These are phyloP conservation scores for Pouteria campechiana DNA, from an alignment of 179 eudicot species.

Conservation along the genomic window DNA sequence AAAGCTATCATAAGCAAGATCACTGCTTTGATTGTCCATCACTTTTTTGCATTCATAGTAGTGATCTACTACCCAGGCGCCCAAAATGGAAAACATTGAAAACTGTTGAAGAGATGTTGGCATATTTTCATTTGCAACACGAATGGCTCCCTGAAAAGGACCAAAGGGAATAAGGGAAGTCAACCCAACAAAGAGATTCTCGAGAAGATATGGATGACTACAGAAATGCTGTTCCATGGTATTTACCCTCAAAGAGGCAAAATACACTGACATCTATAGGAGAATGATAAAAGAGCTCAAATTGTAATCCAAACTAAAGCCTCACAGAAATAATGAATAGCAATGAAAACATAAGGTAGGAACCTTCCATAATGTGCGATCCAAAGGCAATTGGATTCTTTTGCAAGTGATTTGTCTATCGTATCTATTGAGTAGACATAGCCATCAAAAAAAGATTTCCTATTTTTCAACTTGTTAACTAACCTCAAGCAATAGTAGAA, in stretches of 20 bases:
- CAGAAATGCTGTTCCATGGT: neutral
- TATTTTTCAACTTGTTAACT: too few relatives aligned
- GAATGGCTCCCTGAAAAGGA: conserved; percentile 37
- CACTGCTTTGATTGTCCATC: too few relatives aligned
- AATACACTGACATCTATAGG: too few relatives aligned
- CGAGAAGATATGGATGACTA: neutral
- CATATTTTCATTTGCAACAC: conserved; percentile 41
- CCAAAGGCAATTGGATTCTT: too few relatives aligned
- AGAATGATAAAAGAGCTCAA: too few relatives aligned
- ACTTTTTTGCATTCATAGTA: too few relatives aligned
- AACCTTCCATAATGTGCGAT: too few relatives aligned
- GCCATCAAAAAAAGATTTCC: too few relatives aligned
- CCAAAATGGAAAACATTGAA: conserved; percentile 49
- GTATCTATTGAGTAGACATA: too few relatives aligned
- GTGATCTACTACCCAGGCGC: conserved; percentile 30
- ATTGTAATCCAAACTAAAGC: neutral
- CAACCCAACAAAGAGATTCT: neutral
- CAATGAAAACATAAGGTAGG: too few relatives aligned
- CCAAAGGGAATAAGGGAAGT: neutral
- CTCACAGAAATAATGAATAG: neutral
- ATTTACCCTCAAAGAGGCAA: neutral
- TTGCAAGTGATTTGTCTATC: too few relatives aligned
- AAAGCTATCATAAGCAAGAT: conserved; percentile 8
- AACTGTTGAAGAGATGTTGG: conserved; percentile 52
- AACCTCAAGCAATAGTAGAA: too few relatives aligned